Conservation (phyloP, 352 stramenopile genomes). For the Nothophytophthora sp. region DNA sequence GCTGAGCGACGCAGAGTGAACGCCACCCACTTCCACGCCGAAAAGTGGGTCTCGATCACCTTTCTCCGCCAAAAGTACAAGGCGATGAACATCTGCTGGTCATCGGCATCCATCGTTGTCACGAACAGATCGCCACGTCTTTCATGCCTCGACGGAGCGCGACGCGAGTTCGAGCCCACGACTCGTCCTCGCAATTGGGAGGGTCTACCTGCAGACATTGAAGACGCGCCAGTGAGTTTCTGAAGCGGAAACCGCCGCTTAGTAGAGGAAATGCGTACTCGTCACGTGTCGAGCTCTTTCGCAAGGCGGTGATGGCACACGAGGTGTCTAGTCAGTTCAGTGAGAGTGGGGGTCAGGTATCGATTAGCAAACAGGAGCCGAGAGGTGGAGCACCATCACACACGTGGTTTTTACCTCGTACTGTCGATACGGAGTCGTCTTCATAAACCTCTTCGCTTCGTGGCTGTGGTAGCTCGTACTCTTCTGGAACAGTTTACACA, state of each 20-base stretch:
- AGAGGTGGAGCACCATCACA: too few relatives aligned
- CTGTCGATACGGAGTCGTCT: not conserved
- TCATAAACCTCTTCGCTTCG: not conserved
- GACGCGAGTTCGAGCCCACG: not conserved
- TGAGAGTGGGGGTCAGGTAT: too few relatives aligned
- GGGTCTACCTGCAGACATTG: not conserved
- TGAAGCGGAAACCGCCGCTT: too few relatives aligned
- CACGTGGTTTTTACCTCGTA: conserved; percentile 11
- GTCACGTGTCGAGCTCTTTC: too few relatives aligned
- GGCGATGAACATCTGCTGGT: conserved; percentile 43
- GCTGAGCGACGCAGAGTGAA: conserved; percentile 17
- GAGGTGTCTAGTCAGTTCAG: too few relatives aligned
- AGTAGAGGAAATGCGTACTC: too few relatives aligned
- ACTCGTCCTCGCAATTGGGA: not conserved
- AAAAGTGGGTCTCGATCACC: conserved; percentile 39
- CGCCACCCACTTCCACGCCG: conserved; percentile 37
- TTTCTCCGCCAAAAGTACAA: conserved; percentile 51
- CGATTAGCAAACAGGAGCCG: too few relatives aligned
- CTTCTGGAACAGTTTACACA: too few relatives aligned
- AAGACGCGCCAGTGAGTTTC: too few relatives aligned
- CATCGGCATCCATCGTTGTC: conserved; percentile 33
- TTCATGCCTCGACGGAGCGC: not conserved
- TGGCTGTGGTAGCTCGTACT: not conserved
- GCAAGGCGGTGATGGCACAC: too few relatives aligned
- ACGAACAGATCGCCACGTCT: conserved; percentile 14